Evolutionary conservation across 106 monocot species (phyloP).

Genomic region (Acanthochlamys bracteata): DNA sequence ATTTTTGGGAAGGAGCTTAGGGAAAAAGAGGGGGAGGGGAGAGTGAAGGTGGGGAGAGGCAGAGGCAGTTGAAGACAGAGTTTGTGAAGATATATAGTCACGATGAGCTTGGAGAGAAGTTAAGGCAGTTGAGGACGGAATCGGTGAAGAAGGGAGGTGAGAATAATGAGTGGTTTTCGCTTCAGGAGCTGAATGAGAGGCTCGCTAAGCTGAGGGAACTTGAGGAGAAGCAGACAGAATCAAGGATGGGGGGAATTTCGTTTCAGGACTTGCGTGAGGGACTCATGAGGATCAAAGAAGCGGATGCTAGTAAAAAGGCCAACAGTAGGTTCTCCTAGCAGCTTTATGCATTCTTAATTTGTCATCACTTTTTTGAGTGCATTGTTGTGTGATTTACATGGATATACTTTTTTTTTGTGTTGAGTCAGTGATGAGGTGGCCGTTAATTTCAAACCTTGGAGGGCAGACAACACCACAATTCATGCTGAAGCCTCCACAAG

Average conservation of each 20-base stretch:
- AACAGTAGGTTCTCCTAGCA: conserved; percentile 23
- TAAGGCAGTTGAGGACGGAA: conserved; percentile 42
- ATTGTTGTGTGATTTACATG: conserved; percentile 7
- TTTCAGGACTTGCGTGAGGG: conserved; percentile 32
- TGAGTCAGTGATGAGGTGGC: conserved; percentile 37
- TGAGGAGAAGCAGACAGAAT: conserved; percentile 48
- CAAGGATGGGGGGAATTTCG: conserved; percentile 14
- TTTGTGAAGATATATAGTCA: conserved; percentile 50
- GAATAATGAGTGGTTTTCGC: conserved; percentile 46
- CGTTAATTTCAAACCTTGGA: conserved; percentile 36
- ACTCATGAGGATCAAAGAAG: conserved; percentile 28
- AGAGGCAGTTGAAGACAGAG: conserved; percentile 29
- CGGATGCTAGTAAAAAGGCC: conserved; percentile 10
- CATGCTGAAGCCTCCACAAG: conserved; percentile 61
- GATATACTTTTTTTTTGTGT: conserved; percentile 7
- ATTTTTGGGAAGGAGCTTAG: conserved; percentile 69
- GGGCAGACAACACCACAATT: conserved; percentile 33
- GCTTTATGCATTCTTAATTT: no score
- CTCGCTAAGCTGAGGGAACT: conserved; percentile 68
- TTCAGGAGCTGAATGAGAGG: conserved; percentile 65
- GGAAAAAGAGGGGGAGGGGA: conserved; percentile 26
- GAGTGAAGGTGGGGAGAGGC: conserved; percentile 10
- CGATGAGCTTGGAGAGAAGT: conserved; percentile 80
- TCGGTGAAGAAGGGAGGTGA: conserved; percentile 21
- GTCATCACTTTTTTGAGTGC: no score